A percentile compares a stretch with the other conserved stretches of the same genome.
Evolutionary conservation across 2,329 filamentous ascomycete genomes (phyloP).

Genomic region (Eutypella sp.): DNA sequence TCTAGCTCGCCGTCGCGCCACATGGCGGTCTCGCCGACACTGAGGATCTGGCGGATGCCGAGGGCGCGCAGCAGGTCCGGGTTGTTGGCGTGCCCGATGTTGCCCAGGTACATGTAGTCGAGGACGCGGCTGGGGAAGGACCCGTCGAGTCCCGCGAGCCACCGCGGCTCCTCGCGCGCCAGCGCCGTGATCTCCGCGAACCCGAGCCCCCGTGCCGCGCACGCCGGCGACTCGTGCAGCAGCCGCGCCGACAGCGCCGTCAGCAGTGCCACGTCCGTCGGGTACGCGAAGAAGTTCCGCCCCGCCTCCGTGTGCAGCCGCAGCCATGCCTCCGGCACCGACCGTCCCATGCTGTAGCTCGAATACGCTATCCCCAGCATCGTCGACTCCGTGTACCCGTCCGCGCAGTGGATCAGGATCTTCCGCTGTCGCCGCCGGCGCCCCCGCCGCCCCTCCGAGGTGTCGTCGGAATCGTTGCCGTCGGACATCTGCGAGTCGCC

Average conservation of each 20-base stretch:
- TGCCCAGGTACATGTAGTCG: conserved; percentile 94
- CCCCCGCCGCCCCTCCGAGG: too few species aligned
- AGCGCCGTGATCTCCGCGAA: conserved; percentile 49
- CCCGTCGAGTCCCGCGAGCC: conserved; percentile 81
- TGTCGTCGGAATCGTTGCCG: too few species aligned
- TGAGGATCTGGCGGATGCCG: conserved; percentile 83
- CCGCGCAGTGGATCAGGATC: conserved; percentile 86
- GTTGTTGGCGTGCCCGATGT: conserved; percentile 90
- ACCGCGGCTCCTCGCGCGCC: conserved; percentile 61
- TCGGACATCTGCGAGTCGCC: conserved; percentile 41
- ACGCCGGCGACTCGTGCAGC: conserved; percentile 62
- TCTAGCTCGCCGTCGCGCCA: conserved; percentile 71
- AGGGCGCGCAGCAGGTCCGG: conserved; percentile 73
- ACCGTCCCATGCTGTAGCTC: conserved; percentile 80
- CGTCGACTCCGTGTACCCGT: conserved; percentile 94
- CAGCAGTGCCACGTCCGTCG: conserved; percentile 81
- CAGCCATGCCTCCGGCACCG: conserved; percentile 83
- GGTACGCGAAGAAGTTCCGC: conserved; percentile 95
- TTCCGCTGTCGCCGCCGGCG: conserved; percentile 56
- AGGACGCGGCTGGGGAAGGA: conserved; percentile 85
- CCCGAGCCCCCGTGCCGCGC: conserved; percentile 42
- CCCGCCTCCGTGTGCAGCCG: conserved; percentile 72
- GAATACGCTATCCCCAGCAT: conserved; percentile 86
- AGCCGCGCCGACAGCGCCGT: conserved; percentile 70
- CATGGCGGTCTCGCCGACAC: conserved; percentile 81